Conservation (phyloP, 2,329 filamentous ascomycete genomes). For the Capronia coronata region DNA sequence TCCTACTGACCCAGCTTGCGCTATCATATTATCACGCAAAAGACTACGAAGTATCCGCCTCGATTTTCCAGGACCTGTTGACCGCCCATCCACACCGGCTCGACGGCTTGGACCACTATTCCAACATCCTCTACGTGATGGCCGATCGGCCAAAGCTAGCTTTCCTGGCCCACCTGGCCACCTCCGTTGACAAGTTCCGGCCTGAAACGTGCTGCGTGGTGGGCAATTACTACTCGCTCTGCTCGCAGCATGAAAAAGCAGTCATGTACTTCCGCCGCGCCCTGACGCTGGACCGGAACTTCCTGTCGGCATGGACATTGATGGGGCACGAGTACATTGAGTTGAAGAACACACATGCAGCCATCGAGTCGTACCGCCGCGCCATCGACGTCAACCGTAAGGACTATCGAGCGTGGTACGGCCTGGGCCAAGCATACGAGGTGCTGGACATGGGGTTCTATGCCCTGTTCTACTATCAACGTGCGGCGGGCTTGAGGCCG, state of each 20-base stretch:
- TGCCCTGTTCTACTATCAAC: slow-evolving; percentile 94
- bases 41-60: slow-evolving; percentile 59
- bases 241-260: slow-evolving; percentile 94
- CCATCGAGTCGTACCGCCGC: slow-evolving; percentile 91
- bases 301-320: slow-evolving; percentile 91
- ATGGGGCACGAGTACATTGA: slow-evolving; percentile 99
- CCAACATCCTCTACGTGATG: slow-evolving; percentile 94
- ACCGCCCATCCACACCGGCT: slow-evolving; percentile 63
- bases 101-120: slow-evolving; percentile 90
- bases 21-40: slow-evolving; percentile 87
- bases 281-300: slow-evolving; percentile 79
- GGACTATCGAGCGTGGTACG: slow-evolving; percentile 97
- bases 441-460: slow-evolving; percentile 98
- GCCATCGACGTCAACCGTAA: slow-evolving; percentile 93
- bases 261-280: slow-evolving; percentile 96
- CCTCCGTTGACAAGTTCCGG: slow-evolving; percentile 86
- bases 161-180: slow-evolving; percentile 85
- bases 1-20: slow-evolving; percentile 83
- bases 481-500: slow-evolving; percentile 82
- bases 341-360: slow-evolving; percentile 95
- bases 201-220: slow-evolving; percentile 96
- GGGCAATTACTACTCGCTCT: slow-evolving; percentile 91
- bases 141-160: slow-evolving; percentile 80
- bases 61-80: slow-evolving; percentile 62
- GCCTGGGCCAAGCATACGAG: slow-evolving; percentile 92